These are phyloP conservation scores for Dictyostelium citrinum DNA, from an alignment of 78 protist genomes.

Conservation along the genomic window DNA sequence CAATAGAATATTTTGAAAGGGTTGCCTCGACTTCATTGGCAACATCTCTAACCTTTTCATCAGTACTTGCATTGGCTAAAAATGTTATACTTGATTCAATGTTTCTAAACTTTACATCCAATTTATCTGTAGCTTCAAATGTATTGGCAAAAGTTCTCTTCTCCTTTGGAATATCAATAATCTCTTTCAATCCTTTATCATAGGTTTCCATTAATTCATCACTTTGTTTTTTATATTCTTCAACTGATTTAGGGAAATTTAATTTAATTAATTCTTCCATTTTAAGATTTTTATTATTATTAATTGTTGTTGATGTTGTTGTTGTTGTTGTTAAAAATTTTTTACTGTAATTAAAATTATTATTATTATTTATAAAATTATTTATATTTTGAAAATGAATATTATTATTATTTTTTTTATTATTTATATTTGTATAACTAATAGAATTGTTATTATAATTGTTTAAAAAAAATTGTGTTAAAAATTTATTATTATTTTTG, in stretches of 20 bases:
- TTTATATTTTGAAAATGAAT: neutral
- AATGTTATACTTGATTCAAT: slow-evolving; percentile 10
- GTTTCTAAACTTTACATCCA: neutral
- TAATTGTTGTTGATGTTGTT: slow-evolving; percentile 1
- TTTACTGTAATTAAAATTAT: neutral
- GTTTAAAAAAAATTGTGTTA: neutral
- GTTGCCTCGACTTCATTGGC: slow-evolving; percentile 32
- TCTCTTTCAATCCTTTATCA: slow-evolving; percentile 4
- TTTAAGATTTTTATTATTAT: neutral
- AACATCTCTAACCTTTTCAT: slow-evolving; percentile 58
- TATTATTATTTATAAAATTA: neutral
- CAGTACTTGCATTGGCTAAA: neutral
- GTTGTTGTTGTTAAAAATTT: neutral
- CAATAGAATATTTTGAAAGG: slow-evolving; percentile 19
- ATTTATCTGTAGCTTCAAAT: neutral
- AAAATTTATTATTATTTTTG: neutral
- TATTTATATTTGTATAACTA: neutral
- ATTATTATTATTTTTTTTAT: neutral
- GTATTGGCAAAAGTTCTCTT: slow-evolving; percentile 36
- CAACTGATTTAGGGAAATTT: slow-evolving; percentile 1
- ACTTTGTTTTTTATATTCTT: neutral
- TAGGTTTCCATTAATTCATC: neutral
- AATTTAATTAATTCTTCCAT: slow-evolving; percentile 5
- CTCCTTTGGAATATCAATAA: slow-evolving; percentile 56
- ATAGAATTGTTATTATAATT: neutral